A percentile compares a stretch with the other conserved stretches of the same genome.
Evolutionary conservation across 208 protist species (phyloP).

Genomic region (Wallacemonas sp.): DNA sequence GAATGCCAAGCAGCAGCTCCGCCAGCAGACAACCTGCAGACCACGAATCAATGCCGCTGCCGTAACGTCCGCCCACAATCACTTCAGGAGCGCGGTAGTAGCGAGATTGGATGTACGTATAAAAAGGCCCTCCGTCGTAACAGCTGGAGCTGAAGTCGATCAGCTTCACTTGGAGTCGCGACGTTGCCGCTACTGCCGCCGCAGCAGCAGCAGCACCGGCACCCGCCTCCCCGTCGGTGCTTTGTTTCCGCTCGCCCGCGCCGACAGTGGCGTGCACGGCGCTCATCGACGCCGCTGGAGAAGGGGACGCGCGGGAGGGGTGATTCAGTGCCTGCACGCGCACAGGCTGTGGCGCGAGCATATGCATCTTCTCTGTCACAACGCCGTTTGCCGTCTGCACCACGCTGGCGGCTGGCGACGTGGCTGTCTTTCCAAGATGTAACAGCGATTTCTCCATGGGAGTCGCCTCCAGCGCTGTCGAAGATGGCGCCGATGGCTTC

Average conservation of each 20-base stretch:
- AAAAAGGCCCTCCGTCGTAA: constrained; percentile 85
- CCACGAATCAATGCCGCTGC: constrained; percentile 96
- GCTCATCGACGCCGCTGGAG: background rate
- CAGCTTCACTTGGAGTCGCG: constrained; percentile 86
- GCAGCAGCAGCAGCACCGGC: background rate
- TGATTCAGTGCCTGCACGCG: constrained; percentile 31
- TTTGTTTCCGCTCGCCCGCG: background rate
- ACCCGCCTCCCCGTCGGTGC: background rate
- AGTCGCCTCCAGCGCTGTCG: background rate
- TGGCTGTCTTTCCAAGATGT: background rate
- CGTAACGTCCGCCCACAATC: constrained; percentile 92
- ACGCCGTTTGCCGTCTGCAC: background rate
- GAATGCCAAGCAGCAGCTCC: constrained; percentile 94
- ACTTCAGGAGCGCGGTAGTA: constrained; percentile 98
- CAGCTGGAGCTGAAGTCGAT: constrained; percentile 98
- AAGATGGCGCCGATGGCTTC: background rate
- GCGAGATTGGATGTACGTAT: constrained; percentile 90
- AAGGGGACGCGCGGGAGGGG: constrained; percentile 14
- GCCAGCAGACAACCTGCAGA: constrained; percentile 96
- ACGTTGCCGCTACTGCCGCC: background rate
- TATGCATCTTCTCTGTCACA: constrained; percentile 11
- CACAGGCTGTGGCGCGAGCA: constrained; percentile 27
- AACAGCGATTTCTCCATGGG: constrained; percentile 6
- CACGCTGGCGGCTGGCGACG: background rate
- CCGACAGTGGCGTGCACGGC: no score